Percentiles rank a stretch among this genome's conserved stretches.
Conservation (phyloP, 1,284 basidiomycete genomes). For the Phenoliferia sp. region DNA sequence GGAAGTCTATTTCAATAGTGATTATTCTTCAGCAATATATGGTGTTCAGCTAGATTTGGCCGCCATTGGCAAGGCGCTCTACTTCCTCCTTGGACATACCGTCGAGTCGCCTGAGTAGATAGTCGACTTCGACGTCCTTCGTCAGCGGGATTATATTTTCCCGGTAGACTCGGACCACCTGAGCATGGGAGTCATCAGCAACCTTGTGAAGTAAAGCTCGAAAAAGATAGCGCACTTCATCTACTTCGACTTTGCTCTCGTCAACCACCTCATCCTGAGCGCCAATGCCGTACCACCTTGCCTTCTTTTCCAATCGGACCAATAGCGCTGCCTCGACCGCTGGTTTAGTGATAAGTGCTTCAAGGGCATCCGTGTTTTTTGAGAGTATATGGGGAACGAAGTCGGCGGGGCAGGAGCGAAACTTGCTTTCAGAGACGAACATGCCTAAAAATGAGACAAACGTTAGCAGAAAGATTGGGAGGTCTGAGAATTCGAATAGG, state of each 20-base stretch:
- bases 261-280: slow-evolving; percentile 53
- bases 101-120: slow-evolving; percentile 76
- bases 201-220: not conserved
- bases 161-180: slow-evolving; percentile 87
- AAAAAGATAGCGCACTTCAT: slow-evolving; percentile 52
- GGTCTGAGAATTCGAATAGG: slow-evolving; percentile 8
- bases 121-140: slow-evolving; percentile 97
- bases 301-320: slow-evolving; percentile 83
- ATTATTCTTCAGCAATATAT: no score
- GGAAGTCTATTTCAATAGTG: no score
- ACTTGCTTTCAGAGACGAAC: slow-evolving; percentile 98
- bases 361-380: slow-evolving; percentile 64
- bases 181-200: slow-evolving; percentile 44
- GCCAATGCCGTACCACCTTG: slow-evolving; percentile 86
- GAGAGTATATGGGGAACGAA: slow-evolving; percentile 87
- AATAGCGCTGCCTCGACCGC: slow-evolving; percentile 87
- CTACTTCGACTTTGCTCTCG: slow-evolving; percentile 62
- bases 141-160: slow-evolving; percentile 95
- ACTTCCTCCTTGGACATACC: slow-evolving; percentile 74
- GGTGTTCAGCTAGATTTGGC: not conserved
- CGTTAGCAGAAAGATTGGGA: no score
- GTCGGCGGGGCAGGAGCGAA: slow-evolving; percentile 71
- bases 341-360: slow-evolving; percentile 88
- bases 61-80: slow-evolving; percentile 50
- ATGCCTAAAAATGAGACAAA: slow-evolving; percentile 60